Conservation (phyloP, 1,284 basidiomycete species). For the Apiotrichum mycotoxinovorans region DNA sequence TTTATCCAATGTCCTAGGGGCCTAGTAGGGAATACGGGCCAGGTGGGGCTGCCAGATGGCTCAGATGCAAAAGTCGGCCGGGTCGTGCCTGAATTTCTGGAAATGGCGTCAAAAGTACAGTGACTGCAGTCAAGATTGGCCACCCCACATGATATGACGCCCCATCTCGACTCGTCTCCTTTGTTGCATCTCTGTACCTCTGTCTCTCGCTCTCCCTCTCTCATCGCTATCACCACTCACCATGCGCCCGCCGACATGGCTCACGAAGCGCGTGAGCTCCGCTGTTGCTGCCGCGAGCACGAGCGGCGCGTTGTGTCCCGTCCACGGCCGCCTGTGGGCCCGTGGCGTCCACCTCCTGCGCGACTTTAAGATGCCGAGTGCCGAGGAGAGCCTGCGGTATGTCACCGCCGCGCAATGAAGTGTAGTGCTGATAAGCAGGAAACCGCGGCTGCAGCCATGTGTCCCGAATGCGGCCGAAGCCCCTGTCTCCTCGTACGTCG, state of each 20-base stretch:
- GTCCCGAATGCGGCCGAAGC: neutral
- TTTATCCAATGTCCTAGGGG: no score
- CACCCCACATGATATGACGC: no score
- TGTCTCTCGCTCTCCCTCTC: neutral
- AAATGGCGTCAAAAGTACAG: no score
- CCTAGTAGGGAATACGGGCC: no score
- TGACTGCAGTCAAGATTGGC: no score
- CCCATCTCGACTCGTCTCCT: no score
- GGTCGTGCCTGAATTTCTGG: no score
- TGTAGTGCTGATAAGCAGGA: constrained; percentile 11
- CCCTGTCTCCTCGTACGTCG: neutral
- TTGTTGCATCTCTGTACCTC: no score
- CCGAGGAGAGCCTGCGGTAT: constrained; percentile 21
- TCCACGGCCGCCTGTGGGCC: neutral
- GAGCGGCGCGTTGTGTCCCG: neutral
- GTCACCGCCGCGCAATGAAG: constrained; percentile 19
- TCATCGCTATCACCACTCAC: neutral
- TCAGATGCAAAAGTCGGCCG: no score
- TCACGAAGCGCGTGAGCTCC: neutral
- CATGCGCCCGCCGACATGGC: neutral
- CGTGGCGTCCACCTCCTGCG: constrained; percentile 28
- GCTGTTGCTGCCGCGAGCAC: no score
- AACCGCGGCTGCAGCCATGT: constrained; percentile 8
- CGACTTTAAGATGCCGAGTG: constrained; percentile 25
- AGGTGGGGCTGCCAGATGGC: no score